These are phyloP conservation scores for Colletotrichum godetiae DNA, from an alignment of 2,329 filamentous ascomycete species.

Conservation along the genomic window DNA sequence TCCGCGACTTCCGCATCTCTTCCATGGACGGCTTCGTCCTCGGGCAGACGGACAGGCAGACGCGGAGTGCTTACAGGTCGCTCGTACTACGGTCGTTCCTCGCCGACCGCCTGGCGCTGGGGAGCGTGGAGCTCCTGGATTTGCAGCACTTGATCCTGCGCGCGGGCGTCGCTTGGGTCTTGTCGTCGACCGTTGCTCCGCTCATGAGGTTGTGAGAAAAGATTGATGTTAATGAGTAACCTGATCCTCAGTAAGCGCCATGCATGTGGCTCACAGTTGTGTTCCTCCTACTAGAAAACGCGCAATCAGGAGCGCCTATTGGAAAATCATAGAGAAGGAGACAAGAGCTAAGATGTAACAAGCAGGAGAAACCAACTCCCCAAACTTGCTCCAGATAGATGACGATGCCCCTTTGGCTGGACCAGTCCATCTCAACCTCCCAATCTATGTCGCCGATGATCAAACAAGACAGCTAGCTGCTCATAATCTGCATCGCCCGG, in stretches of 20 bases:
- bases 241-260: conserved; percentile 15
- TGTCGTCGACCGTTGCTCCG: conserved; percentile 35
- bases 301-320: not conserved
- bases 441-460: conserved; percentile 11
- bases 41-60: conserved; percentile 41
- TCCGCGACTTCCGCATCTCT: conserved; percentile 60
- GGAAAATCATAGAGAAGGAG: not conserved
- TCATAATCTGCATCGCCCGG: not conserved
- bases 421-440: conserved; percentile 10
- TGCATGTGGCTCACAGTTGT: not conserved
- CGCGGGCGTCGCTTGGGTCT: conserved; percentile 46
- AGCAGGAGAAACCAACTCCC: not conserved
- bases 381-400: not conserved
- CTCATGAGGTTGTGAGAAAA: conserved; percentile 18
- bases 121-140: conserved; percentile 48
- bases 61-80: conserved; percentile 49
- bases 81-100: conserved; percentile 56
- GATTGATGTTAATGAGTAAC: not conserved
- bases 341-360: not conserved
- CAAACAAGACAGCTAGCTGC: conserved; percentile 12
- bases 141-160: conserved; percentile 47
- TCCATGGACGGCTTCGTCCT: conserved; percentile 64
- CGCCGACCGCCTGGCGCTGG: conserved; percentile 54
- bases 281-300: not conserved
- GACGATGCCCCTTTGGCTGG: not conserved